Conservation (phyloP, 75 land plant genomes). For the Pseudotsuga menziesii region DNA sequence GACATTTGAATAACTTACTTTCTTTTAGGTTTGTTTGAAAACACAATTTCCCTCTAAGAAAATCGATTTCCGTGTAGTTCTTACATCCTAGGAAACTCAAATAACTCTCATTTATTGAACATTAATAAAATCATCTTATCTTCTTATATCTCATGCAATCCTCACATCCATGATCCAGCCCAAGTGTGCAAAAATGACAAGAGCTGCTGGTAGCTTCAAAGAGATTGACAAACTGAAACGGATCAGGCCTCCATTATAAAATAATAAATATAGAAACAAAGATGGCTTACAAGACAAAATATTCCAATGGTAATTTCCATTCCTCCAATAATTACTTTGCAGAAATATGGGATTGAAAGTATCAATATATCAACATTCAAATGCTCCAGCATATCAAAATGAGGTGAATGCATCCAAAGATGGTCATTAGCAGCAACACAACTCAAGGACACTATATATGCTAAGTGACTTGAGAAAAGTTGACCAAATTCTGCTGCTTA, state of each 20-base stretch:
- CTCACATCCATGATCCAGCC: background rate
- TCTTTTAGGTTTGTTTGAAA: too few relatives aligned
- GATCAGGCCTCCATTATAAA: too few relatives aligned
- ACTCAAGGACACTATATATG: background rate
- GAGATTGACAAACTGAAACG: too few relatives aligned
- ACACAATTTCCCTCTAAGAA: too few relatives aligned
- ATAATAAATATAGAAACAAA: background rate
- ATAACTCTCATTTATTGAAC: too few relatives aligned
- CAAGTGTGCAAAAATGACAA: background rate
- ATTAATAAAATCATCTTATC: too few relatives aligned
- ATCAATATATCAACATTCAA: background rate
- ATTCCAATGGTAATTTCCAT: background rate
- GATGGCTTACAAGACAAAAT: background rate
- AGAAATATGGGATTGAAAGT: background rate
- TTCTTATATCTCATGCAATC: background rate
- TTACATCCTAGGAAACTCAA: too few relatives aligned
- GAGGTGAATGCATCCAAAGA: background rate
- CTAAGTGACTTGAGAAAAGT: background rate
- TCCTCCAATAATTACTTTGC: background rate
- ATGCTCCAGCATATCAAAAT: slow-evolving; percentile 3
- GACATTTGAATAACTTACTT: too few relatives aligned
- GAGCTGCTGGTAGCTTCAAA: too few relatives aligned
- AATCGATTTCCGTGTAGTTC: too few relatives aligned
- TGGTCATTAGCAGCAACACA: background rate
- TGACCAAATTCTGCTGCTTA: background rate